Conservation (phyloP, 2,329 filamentous ascomycete genomes). For the Dactylonectria estremocensis region DNA sequence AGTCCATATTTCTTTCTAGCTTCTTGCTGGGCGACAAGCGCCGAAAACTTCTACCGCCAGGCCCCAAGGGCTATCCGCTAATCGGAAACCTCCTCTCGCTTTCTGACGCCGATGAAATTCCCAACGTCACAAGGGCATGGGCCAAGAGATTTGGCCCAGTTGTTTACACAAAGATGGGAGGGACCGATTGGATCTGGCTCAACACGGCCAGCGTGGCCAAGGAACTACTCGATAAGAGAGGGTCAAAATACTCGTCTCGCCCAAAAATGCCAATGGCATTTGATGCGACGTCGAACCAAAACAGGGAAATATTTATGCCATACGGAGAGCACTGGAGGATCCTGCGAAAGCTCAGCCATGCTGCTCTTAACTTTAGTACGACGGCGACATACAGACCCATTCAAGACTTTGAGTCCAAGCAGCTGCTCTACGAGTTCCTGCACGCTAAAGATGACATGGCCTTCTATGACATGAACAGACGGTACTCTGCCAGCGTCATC, state of each 20-base stretch:
- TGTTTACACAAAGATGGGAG: slow-evolving; percentile 30
- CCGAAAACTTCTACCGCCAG: slow-evolving; percentile 4
- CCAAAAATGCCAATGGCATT: slow-evolving; percentile 32
- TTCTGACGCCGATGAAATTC: background rate
- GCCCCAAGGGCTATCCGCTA: slow-evolving; percentile 12
- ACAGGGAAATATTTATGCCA: slow-evolving; percentile 32
- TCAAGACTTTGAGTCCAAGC: slow-evolving; percentile 40
- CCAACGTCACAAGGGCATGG: slow-evolving; percentile 3
- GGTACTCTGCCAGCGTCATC: slow-evolving; percentile 40
- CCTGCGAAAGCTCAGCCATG: slow-evolving; percentile 32
- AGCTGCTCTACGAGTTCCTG: slow-evolving; percentile 30
- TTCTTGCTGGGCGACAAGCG: slow-evolving; percentile 15
- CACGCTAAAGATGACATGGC: slow-evolving; percentile 20
- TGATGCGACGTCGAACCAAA: slow-evolving; percentile 28
- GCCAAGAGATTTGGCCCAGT: slow-evolving; percentile 7
- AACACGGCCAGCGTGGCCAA: slow-evolving; percentile 27
- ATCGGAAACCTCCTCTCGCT: slow-evolving; percentile 14
- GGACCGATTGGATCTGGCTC: slow-evolving; percentile 35
- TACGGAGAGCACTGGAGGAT: slow-evolving; percentile 31
- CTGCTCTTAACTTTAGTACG: slow-evolving; percentile 30
- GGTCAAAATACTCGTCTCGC: slow-evolving; percentile 31
- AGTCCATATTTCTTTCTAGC: background rate
- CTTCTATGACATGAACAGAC: slow-evolving; percentile 40
- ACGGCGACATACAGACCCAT: slow-evolving; percentile 34
- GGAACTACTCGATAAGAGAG: slow-evolving; percentile 36